Evolutionary conservation across 176 grass and related monocot species (phyloP).

Genomic region (Elymus sibiricus): DNA sequence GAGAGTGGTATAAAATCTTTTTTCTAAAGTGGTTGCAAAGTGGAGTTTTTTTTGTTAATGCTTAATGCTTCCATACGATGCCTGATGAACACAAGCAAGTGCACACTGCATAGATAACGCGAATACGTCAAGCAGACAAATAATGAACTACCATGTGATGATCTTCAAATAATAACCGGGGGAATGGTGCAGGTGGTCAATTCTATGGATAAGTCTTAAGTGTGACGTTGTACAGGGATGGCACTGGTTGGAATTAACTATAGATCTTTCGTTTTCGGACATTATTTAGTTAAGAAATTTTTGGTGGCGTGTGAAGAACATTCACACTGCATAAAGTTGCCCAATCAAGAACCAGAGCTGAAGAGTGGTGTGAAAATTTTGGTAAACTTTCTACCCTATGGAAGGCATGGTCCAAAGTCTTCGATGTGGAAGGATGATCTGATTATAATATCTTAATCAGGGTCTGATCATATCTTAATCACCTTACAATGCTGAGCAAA

Average conservation of each 20-base stretch:
- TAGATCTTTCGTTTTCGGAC: background rate
- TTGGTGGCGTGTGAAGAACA: background rate
- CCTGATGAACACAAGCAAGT: background rate
- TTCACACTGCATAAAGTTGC: background rate
- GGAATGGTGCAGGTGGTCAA: background rate
- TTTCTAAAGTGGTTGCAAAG: background rate
- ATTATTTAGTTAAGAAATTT: background rate
- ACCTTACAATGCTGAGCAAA: background rate
- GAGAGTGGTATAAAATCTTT: background rate
- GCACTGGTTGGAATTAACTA: background rate
- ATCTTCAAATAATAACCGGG: background rate
- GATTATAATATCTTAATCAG: too few relatives aligned
- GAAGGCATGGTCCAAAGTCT: background rate
- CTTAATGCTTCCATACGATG: background rate
- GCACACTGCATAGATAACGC: too few relatives aligned
- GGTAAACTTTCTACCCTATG: background rate
- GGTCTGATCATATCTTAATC: background rate
- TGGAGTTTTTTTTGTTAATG: background rate
- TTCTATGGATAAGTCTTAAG: background rate
- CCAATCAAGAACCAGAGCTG: background rate
- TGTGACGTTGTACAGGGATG: background rate
- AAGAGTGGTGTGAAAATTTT: background rate
- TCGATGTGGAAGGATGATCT: background rate
- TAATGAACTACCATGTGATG: background rate
- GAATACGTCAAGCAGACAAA: background rate